Evolutionary conservation across 2,329 filamentous ascomycete species (phyloP), one percentile per base, ranked within the genome.

Genomic region (Endoconidiophora laricicola): DNA sequence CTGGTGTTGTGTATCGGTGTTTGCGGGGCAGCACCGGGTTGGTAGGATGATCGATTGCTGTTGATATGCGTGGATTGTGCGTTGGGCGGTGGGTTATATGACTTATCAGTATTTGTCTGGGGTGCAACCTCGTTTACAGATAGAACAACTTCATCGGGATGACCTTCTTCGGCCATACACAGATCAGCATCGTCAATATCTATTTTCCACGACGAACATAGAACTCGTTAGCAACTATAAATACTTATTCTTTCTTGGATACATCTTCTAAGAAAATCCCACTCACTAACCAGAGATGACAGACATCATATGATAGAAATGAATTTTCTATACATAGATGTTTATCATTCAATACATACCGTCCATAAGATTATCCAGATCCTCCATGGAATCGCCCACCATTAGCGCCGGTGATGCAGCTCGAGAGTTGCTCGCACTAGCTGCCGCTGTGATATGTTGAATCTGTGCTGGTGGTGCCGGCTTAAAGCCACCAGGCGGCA

Each of bases 101-200:
- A 33, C 26, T 33, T 5, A 33, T 33, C 9, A 10, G 37, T 20
- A 24, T 6, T 16, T 18, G 3, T 38, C 26, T 4, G 37, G 20
- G 26, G 26, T 18, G 6, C 23, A 5, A 37, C 39, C n/a, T 44
- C 42, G n/a, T 22, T 18, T 7, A 39, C 41, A 4, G 71, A 65
- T 10, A 88, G 63, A 26, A 73, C 65, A n/a, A 90, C 71, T 60
- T 90, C 85, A 60, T 91, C 84, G 3, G 83, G 83, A 58, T 87
- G 80, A 18, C 74, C 80, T 24, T 81, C 76, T 55, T 83, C 73
- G 7, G 72, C 66, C 6, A 83, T 79, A 45, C 74, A 78, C 59
- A 88, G 86, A 61, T 87, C 83, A 47, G 76, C 80, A 63, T 86
- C 81, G 58, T 86, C 83, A 60, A 87, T 81, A 53, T 86, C 77